Conservation (phyloP, 1,284 basidiomycete genomes). For the Sparassis latifolia region DNA sequence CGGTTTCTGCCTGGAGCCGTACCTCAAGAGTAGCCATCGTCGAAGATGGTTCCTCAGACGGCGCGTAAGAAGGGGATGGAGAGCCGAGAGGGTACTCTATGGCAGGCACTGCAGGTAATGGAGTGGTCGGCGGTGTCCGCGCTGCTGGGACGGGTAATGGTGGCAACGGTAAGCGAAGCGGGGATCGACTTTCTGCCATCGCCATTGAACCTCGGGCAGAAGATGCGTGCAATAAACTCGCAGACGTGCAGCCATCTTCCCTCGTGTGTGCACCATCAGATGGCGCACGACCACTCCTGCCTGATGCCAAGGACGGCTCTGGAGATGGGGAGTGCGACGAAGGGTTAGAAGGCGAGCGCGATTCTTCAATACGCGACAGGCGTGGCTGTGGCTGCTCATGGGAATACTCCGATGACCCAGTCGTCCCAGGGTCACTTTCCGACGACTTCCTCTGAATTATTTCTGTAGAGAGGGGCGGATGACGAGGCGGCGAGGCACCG, state of each 20-base stretch:
- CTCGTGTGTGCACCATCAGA: background rate
- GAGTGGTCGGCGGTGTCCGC: background rate
- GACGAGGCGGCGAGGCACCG: constrained; percentile 8
- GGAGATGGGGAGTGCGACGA: constrained; percentile 2
- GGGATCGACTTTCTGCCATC: background rate
- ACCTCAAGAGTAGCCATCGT: background rate
- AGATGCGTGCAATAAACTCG: background rate
- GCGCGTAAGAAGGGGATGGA: background rate
- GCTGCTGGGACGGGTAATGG: background rate
- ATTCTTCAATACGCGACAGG: constrained; percentile 5
- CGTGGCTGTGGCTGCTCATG: background rate
- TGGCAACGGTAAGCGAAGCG: background rate
- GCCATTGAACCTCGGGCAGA: background rate
- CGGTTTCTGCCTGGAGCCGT: background rate
- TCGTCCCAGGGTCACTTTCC: constrained; percentile 3
- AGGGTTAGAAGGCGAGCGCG: constrained; percentile 1
- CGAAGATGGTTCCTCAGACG: background rate
- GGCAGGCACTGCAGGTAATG: background rate
- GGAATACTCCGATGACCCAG: background rate
- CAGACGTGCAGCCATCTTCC: background rate
- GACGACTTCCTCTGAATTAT: constrained; percentile 2
- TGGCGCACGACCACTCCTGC: background rate
- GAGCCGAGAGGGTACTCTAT: background rate
- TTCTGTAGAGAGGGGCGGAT: constrained; percentile 15
- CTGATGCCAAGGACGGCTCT: background rate